These are phyloP conservation scores for Xylaria arbuscula DNA, from an alignment of 2,329 filamentous ascomycete genomes.

Conservation along the genomic window DNA sequence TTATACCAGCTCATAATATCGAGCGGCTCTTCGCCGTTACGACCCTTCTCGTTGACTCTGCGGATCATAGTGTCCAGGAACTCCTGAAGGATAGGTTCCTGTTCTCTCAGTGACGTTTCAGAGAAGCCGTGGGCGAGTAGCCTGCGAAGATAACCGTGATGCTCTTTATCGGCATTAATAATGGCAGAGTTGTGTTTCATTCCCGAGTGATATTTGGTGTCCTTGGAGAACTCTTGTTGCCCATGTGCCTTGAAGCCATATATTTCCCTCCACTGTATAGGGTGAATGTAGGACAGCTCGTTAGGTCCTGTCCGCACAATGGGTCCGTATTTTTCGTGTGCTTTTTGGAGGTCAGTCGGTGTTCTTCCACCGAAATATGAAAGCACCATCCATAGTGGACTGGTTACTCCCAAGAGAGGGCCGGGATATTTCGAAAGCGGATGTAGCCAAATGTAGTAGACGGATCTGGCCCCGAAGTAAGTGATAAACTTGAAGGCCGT, in stretches of 20 bases:
- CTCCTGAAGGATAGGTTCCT: conserved; percentile 19
- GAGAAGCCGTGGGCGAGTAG: conserved; percentile 26
- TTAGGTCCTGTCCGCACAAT: conserved; percentile 24
- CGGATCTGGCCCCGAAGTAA: conserved; percentile 12
- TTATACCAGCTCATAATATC: conserved; percentile 28
- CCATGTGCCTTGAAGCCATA: conserved; percentile 23
- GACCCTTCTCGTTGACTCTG: conserved; percentile 11
- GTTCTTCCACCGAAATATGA: conserved; percentile 23
- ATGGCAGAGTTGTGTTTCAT: not conserved
- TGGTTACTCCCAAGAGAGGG: conserved; percentile 18
- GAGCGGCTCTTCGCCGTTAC: conserved; percentile 14
- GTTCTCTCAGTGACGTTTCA: conserved; percentile 19
- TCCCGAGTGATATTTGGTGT: conserved; percentile 11
- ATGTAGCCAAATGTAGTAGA: conserved; percentile 30
- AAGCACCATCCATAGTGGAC: conserved; percentile 22
- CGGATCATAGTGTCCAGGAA: conserved; percentile 25
- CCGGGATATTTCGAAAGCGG: conserved; percentile 30
- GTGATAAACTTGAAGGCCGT: not conserved
- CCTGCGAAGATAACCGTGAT: conserved; percentile 27
- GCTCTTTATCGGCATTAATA: conserved; percentile 10
- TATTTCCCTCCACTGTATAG: conserved; percentile 29
- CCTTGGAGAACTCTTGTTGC: conserved; percentile 23
- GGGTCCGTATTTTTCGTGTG: conserved; percentile 25
- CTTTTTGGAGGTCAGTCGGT: conserved; percentile 19
- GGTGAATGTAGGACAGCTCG: conserved; percentile 27